Percentiles rank a stretch among this genome's conserved stretches.
phyloP scores from a whole-genome alignment of 306 rosid species.

The Rubus idaeus region DNA sequence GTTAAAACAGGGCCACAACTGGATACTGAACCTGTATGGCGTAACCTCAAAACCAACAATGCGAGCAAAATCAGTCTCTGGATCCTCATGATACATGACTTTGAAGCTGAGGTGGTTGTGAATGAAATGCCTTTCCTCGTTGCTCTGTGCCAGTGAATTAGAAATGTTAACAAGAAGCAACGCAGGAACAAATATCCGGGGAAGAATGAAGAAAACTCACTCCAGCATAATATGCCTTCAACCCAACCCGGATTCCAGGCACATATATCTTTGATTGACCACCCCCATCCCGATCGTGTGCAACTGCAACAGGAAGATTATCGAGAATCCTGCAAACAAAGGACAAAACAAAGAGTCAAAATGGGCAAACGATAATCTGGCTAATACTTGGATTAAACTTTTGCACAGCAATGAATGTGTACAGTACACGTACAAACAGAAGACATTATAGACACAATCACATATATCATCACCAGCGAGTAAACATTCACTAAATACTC shows the following conservation, averaged over 20 bases:
- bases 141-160: slow-evolving; percentile 55
- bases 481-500: slow-evolving; percentile 33
- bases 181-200: not conserved
- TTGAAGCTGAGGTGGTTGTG: slow-evolving; percentile 94
- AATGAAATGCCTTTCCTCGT: slow-evolving; percentile 85
- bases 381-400: not conserved
- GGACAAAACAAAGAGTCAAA: not conserved
- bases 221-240: slow-evolving; percentile 84
- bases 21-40: slow-evolving; percentile 66
- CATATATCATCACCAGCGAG: no score
- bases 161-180: not conserved
- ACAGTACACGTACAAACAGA: not conserved
- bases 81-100: slow-evolving; percentile 89
- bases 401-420: no score
- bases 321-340: slow-evolving; percentile 76
- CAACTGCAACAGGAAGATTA: slow-evolving; percentile 92
- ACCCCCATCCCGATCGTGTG: slow-evolving; percentile 60
- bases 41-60: slow-evolving; percentile 95
- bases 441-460: not conserved
- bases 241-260: slow-evolving; percentile 87
- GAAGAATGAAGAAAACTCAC: not conserved
- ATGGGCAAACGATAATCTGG: not conserved
- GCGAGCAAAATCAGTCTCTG: slow-evolving; percentile 79
- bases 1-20: not conserved
- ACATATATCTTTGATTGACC: slow-evolving; percentile 66